Evolutionary conservation across 352 stramenopile genomes (phyloP).

Genomic region (Globisporangium spinosum): DNA sequence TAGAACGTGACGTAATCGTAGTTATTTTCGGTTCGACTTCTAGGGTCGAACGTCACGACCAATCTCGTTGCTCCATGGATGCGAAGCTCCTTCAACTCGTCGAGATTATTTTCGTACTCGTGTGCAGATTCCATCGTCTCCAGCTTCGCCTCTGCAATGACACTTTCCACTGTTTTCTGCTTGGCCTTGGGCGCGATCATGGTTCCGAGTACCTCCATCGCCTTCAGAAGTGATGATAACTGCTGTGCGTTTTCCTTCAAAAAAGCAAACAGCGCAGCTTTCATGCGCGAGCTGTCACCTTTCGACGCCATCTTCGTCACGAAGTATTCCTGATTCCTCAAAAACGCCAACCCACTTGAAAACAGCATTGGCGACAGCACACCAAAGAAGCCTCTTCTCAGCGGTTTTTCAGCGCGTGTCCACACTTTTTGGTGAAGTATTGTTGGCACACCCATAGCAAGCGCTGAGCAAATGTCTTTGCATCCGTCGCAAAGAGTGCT

Average conservation of each 20-base stretch:
- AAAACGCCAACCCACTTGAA: constrained; percentile 32
- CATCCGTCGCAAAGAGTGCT: constrained; percentile 13
- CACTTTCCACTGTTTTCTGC: constrained; percentile 34
- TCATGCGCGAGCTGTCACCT: background rate
- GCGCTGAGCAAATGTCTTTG: constrained; percentile 3
- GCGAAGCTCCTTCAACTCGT: constrained; percentile 63
- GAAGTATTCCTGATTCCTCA: constrained; percentile 27
- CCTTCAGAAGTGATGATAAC: constrained; percentile 32
- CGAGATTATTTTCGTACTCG: constrained; percentile 78
- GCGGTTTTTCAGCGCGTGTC: constrained; percentile 11
- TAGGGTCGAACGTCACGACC: constrained; percentile 78
- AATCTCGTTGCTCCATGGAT: constrained; percentile 73
- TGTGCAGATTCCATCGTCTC: constrained; percentile 78
- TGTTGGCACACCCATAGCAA: background rate
- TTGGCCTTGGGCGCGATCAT: constrained; percentile 29
- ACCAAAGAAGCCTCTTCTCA: constrained; percentile 14
- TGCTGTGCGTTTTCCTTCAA: constrained; percentile 26
- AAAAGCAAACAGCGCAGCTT: constrained; percentile 9
- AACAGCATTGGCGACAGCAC: constrained; percentile 39
- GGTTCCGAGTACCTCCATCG: constrained; percentile 29
- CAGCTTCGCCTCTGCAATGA: constrained; percentile 39
- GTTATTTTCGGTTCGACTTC: constrained; percentile 74
- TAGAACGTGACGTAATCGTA: constrained; percentile 91
- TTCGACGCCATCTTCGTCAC: constrained; percentile 9
- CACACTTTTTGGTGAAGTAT: background rate